Conservation (phyloP, 2,329 filamentous ascomycete species). For the Exserohilum rostratum region DNA sequence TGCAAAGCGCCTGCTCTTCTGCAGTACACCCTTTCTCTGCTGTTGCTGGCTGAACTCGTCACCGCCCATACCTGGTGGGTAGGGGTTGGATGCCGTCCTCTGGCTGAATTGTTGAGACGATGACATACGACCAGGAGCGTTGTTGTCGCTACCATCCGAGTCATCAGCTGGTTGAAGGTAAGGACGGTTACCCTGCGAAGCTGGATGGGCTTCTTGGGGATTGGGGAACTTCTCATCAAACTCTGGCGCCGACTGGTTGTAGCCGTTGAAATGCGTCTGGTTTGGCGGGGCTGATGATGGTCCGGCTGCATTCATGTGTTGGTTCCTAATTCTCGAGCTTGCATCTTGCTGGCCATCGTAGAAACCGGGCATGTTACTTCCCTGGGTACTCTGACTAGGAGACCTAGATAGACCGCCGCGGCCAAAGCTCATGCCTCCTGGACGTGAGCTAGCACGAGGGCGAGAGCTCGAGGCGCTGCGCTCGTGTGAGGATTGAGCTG, state of each 20-base stretch:
- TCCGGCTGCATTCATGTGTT: conserved; percentile 22
- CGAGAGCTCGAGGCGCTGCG: conserved; percentile 41
- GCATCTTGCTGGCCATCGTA: conserved; percentile 50
- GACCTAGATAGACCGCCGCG: conserved; percentile 49
- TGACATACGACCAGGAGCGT: conserved; percentile 18
- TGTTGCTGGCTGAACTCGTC: conserved; percentile 27
- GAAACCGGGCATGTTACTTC: conserved; percentile 51
- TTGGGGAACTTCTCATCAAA: conserved; percentile 48
- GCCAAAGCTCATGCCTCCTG: conserved; percentile 52
- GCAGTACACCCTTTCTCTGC: conserved; percentile 63
- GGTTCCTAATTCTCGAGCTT: conserved; percentile 30
- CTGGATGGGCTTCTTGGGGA: conserved; percentile 41
- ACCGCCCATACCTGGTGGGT: conserved; percentile 50
- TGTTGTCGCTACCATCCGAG: conserved; percentile 42
- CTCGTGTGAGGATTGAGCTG: conserved; percentile 42
- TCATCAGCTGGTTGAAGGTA: conserved; percentile 42
- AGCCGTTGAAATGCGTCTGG: conserved; percentile 46
- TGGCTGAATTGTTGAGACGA: conserved; percentile 27
- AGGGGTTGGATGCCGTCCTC: conserved; percentile 31
- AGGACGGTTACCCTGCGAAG: conserved; percentile 25
- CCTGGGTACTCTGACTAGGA: conserved; percentile 54
- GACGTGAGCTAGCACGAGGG: conserved; percentile 41
- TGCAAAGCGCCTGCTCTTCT: conserved; percentile 85
- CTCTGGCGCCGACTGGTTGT: conserved; percentile 26
- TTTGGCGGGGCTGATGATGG: conserved; percentile 46